Evolutionary conservation across 139 green algal genomes (phyloP).

Genomic region (Haematococcus lacustris): DNA sequence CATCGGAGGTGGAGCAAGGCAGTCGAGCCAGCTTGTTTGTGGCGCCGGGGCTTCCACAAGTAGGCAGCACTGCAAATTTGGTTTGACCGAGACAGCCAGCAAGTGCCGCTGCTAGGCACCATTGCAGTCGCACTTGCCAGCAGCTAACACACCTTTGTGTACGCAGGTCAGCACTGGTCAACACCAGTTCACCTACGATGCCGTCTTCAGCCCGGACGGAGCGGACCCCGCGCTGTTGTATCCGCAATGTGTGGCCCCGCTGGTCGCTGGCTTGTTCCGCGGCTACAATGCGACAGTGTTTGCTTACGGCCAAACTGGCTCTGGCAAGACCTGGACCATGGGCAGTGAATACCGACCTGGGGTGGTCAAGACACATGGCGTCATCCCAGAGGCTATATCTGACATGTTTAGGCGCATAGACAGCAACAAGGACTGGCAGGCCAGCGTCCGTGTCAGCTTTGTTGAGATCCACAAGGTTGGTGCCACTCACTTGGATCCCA

Average conservation of each 20-base stretch:
- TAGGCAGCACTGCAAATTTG: background rate
- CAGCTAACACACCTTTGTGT: background rate
- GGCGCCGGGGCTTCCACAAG: conserved; percentile 33
- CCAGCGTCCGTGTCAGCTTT: conserved; percentile 77
- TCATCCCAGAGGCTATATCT: conserved; percentile 78
- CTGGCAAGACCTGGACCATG: conserved; percentile 91
- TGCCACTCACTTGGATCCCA: background rate
- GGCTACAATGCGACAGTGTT: conserved; percentile 88
- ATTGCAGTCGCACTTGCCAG: background rate
- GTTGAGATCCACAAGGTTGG: conserved; percentile 88
- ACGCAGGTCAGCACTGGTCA: conserved; percentile 40
- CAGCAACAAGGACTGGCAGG: conserved; percentile 34
- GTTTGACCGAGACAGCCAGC: background rate
- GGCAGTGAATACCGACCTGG: conserved; percentile 60
- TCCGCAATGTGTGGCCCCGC: conserved; percentile 59
- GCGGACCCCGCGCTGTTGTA: conserved; percentile 50
- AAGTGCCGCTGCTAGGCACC: background rate
- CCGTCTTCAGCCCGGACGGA: conserved; percentile 65
- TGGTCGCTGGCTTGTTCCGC: conserved; percentile 80
- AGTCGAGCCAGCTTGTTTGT: conserved; percentile 62
- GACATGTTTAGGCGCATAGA: conserved; percentile 65
- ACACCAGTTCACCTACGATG: conserved; percentile 77
- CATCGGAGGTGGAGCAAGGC: conserved; percentile 56
- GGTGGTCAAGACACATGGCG: conserved; percentile 29
- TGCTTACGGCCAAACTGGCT: conserved; percentile 35